Conservation (phyloP, 1,284 basidiomycete genomes). For the Cutaneotrichosporon dermatis region DNA sequence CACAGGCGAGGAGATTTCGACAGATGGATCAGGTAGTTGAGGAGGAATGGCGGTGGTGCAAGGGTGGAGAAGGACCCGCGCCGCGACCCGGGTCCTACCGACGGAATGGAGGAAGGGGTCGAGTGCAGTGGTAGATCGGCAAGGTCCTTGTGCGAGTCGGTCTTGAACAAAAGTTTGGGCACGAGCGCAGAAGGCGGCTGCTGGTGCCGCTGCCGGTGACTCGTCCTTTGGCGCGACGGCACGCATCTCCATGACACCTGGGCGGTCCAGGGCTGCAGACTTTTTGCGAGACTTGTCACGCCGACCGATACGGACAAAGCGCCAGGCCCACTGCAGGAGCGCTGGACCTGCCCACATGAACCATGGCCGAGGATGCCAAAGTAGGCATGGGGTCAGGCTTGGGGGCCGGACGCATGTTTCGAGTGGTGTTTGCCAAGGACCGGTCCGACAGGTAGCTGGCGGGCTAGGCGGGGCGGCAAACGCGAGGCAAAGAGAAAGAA, state of each 20-base stretch:
- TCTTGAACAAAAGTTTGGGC: conserved; percentile 21
- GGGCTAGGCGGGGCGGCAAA: conserved; percentile 49
- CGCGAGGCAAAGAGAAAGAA: conserved; percentile 72
- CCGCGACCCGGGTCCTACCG: conserved; percentile 28
- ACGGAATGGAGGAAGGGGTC: conserved; percentile 18
- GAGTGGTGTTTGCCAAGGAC: conserved; percentile 12
- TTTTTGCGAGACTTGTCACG: conserved; percentile 41
- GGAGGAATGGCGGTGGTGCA: conserved; percentile 18
- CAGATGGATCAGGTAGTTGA: conserved; percentile 11
- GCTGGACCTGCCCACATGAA: conserved; percentile 30
- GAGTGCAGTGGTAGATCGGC: conserved; percentile 43
- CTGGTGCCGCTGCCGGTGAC: conserved; percentile 7
- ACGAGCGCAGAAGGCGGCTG: conserved; percentile 5
- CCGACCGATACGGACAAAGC: conserved; percentile 17
- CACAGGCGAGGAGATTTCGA: conserved; percentile 55
- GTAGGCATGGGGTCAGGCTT: conserved; percentile 33
- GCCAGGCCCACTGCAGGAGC: conserved; percentile 35
- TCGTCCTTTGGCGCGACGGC: conserved; percentile 40
- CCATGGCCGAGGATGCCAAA: conserved; percentile 44
- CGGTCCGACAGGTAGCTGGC: conserved; percentile 39
- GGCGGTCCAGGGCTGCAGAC: conserved; percentile 26
- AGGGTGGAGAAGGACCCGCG: conserved; percentile 34
- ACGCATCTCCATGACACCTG: conserved; percentile 40
- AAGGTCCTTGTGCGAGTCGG: conserved; percentile 21
- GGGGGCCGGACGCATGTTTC: conserved; percentile 5